Evolutionary conservation across 108 stramenopile genomes (phyloP).

Genomic region (Halocafeteria seosinensis): DNA sequence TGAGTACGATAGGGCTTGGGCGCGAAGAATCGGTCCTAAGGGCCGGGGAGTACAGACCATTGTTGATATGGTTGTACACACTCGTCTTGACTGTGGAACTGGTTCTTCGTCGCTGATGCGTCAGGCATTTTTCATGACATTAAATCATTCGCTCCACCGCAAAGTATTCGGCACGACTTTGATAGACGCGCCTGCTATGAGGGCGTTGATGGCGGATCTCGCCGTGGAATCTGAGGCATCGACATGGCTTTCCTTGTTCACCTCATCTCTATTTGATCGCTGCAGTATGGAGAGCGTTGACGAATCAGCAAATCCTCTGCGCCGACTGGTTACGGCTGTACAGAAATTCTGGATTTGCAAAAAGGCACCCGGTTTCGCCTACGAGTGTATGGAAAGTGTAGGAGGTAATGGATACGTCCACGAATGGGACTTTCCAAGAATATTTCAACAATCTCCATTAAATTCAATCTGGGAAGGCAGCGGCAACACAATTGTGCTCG

Average conservation of each 20-base stretch:
- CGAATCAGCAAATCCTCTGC: neutral
- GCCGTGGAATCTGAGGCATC: conserved; percentile 9
- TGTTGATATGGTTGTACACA: conserved; percentile 15
- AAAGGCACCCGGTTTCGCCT: conserved; percentile 7
- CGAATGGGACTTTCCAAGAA: conserved; percentile 2
- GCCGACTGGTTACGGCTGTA: conserved; percentile 6
- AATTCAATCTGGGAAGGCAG: conserved; percentile 24
- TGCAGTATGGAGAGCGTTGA: neutral
- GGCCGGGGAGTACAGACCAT: conserved; percentile 17
- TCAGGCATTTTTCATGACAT: no score
- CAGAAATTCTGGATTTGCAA: conserved; percentile 11
- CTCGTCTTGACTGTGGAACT: conserved; percentile 17
- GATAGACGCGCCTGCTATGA: conserved; percentile 8
- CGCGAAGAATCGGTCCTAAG: neutral
- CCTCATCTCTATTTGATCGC: neutral
- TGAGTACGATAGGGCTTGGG: conserved; percentile 16
- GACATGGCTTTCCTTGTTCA: neutral
- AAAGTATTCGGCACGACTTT: conserved; percentile 3
- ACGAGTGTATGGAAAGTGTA: conserved; percentile 15
- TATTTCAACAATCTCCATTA: conserved; percentile 11
- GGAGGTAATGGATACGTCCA: conserved; percentile 22
- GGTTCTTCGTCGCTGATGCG: conserved; percentile 8
- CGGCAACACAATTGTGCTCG: conserved; percentile 16
- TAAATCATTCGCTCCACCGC: conserved; percentile 1
- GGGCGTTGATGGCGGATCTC: conserved; percentile 8